Evolutionary conservation across 192 early-diverging fungal species (phyloP).

Genomic region (Gryganskiella cystojenkinii): DNA sequence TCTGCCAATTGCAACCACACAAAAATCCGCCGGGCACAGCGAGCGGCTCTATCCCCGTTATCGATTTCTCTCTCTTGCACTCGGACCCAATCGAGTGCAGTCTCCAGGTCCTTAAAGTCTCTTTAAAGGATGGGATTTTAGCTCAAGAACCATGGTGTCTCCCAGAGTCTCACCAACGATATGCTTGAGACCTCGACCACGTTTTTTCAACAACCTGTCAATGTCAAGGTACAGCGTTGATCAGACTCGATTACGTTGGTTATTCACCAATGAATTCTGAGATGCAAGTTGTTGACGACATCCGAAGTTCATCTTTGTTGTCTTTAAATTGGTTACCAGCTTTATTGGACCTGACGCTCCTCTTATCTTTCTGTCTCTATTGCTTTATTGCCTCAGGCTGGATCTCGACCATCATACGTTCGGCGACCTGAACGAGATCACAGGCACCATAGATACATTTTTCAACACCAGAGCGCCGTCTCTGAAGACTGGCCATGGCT

Average conservation of each 20-base stretch:
- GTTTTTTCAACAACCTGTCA: slow-evolving; percentile 63
- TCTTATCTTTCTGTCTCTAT: background rate
- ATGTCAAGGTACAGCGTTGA: slow-evolving; percentile 56
- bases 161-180: slow-evolving; percentile 54
- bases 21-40: too few species aligned
- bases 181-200: slow-evolving; percentile 64
- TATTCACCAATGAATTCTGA: slow-evolving; percentile 65
- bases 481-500: background rate
- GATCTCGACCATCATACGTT: slow-evolving; percentile 60
- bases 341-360: background rate
- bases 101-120: slow-evolving; percentile 59
- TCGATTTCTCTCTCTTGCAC: slow-evolving; percentile 69
- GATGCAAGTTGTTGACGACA: slow-evolving; percentile 44
- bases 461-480: background rate
- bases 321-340: too few species aligned
- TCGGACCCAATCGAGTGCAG: slow-evolving; percentile 56
- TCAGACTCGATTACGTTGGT: slow-evolving; percentile 60
- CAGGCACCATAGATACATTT: background rate
- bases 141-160: slow-evolving; percentile 69
- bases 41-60: slow-evolving; percentile 62
- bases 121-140: slow-evolving; percentile 68
- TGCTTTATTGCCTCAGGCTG: slow-evolving; percentile 33
- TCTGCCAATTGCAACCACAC: too few species aligned
- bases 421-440: slow-evolving; percentile 69
- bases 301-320: background rate